Base-by-base conservation (phyloP, 148 eudicot genomes). In the Selenicereus undatus region DNA sequence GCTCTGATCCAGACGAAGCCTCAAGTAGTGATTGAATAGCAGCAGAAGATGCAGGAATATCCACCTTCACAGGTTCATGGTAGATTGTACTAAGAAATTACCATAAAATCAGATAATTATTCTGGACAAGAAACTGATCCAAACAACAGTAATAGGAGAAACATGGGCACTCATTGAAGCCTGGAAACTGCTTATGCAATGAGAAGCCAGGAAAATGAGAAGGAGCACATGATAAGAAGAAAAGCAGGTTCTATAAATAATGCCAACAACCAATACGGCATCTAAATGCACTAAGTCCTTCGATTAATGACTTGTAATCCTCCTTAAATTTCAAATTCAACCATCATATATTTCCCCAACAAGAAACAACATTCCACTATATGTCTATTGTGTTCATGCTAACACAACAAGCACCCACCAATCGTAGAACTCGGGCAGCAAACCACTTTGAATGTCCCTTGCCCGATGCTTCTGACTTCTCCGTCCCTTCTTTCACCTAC, bases 1-100 rank as follows among this genome's bases (percentile, higher is more conserved):
- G 88, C 62, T 90, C 97, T 79, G 95, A 89, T 83, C 89, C 89
- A 86, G 93, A 83, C 82, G 97, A 92, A 83, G 90, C 90, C 81
- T 85, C 91, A 83, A 96, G 82, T 35, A 96, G 85, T 18, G 97
- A 90, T 82, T 85, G 86, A 51, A 93, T 85, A 74, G 98, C 95
- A 78, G 78, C 73, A 68, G 97, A 87, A 80, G 93, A 89, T 80
- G 80, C 84, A 69, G 97, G 94, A 81, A 96, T 85, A 73, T 96
- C 91, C 83, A 91, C 93, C 99, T 96, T 82, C 84, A 86, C 7
- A 84, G 50, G 79, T 65, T 78, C 65, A 80, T 35, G 35, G 78
- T 60, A 80, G 71, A 80, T 80, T 58, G 42, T 73, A 73, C 84
- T 45, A 80, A 73, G 74, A 70, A 43, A 80, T 80, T 74, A 82